Conservation (phyloP, 106 monocot species). For the Agapanthus africanus region DNA sequence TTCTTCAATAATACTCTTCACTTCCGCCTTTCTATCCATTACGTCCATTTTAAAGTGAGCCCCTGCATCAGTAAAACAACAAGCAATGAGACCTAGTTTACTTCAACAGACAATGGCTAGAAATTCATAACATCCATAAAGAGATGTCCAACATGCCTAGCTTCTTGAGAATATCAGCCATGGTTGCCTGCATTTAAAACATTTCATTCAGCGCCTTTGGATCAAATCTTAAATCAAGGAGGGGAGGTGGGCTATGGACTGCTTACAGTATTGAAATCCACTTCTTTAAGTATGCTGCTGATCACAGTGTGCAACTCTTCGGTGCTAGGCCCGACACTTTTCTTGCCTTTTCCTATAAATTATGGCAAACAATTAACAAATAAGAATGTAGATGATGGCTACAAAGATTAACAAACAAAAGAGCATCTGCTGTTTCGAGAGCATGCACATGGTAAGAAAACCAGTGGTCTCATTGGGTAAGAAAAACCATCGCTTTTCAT, state of each 20-base stretch:
- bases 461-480: too few relatives aligned
- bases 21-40: slow-evolving; percentile 80
- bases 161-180: slow-evolving; percentile 91
- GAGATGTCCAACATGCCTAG: slow-evolving; percentile 41
- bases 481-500: too few relatives aligned
- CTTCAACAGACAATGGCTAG: neutral
- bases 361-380: neutral
- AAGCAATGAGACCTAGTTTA: neutral
- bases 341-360: slow-evolving; percentile 25
- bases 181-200: slow-evolving; percentile 54
- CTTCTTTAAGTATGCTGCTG: slow-evolving; percentile 68
- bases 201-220: neutral
- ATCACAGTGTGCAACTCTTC: slow-evolving; percentile 66
- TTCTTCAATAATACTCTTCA: slow-evolving; percentile 77
- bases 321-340: slow-evolving; percentile 36
- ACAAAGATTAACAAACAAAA: too few relatives aligned
- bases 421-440: too few relatives aligned
- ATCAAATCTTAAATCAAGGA: neutral
- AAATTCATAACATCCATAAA: neutral
- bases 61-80: slow-evolving; percentile 27
- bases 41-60: slow-evolving; percentile 56
- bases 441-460: too few relatives aligned
- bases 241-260: neutral
- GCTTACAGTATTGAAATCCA: slow-evolving; percentile 57
- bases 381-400: neutral